A percentile compares a stretch with the other conserved stretches of the same genome.
Evolutionary conservation across 805 yeast species (phyloP).

Genomic region (Pichia californica): DNA sequence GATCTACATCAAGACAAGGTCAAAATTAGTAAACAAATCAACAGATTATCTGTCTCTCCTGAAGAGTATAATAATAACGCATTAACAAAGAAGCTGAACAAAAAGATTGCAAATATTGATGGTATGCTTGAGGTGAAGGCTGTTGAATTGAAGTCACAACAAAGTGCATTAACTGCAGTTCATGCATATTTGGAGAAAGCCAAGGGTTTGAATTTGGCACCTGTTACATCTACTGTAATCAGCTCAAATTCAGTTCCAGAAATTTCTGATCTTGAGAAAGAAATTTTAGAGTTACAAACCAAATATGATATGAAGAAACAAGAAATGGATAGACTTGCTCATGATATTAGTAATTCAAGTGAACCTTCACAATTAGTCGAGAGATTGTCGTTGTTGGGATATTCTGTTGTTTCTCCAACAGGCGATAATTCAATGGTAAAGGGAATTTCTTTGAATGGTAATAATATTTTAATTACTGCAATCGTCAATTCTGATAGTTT

Average conservation of each 20-base stretch:
- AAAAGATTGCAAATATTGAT: conserved; percentile 3
- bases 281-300: conserved; percentile 5
- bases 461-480: conserved; percentile 1
- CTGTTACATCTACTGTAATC: conserved; percentile 1
- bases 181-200: conserved; percentile 13
- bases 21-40: conserved; percentile 6
- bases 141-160: conserved; percentile 11
- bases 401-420: conserved; percentile 3
- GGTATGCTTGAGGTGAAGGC: conserved; percentile 11
- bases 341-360: conserved; percentile 19
- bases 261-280: conserved; percentile 5
- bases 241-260: background rate
- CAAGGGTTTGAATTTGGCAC: conserved; percentile 8
- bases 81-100: conserved; percentile 1
- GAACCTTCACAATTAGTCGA: conserved; percentile 3
- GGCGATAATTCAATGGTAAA: background rate
- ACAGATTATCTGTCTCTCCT: conserved; percentile 12
- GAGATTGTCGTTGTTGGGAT: conserved; percentile 10
- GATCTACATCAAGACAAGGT: background rate
- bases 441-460: background rate
- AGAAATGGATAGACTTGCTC: conserved; percentile 12
- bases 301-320: conserved; percentile 8
- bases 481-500: conserved; percentile 2
- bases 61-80: background rate
- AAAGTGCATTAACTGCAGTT: conserved; percentile 14